Base-by-base conservation (phyloP, 2,329 filamentous ascomycete species). In the Alternaria rosae region DNA sequence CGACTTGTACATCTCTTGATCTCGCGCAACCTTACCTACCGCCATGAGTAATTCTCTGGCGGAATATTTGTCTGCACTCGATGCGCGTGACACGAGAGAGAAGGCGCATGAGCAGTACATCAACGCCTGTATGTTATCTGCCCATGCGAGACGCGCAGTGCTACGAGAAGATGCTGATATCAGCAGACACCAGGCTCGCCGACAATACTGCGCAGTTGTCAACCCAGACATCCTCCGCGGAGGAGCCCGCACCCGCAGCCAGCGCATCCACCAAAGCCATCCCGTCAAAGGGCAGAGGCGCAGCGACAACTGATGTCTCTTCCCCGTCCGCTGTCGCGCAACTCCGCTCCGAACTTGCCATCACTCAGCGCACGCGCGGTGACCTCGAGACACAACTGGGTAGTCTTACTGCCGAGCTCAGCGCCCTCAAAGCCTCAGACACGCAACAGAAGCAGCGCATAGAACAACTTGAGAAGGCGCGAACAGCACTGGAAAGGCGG, bases 41-140 rank as follows among this genome's bases (percentile, higher is more conserved):
- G 69, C 76, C 77, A 88, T 89, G 87, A 85, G 88, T 66, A 87
- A 87, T 82, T 96, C 94, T 92, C 87, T 90, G 74, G 89, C 92
- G 69, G 91, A 96, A 73, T 97, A 97, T 79, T 84, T 92, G 65
- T 84, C 87, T 64, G 90, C 91, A 67, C 85, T 98, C 68, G 86
- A 88, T 70, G 89, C 91, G 72, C 85, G 89, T 66, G 92, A 92
- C 72, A 86, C 88, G 73, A 86, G 88, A 65, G 91, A 93, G 74
- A 85, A 88, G 73, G 84, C 84, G 59, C 87, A 89, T 70, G 81
- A 84, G 72, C 86, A 89, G 54, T 86, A 96, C 64, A 91, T 97
- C 72, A 86, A 93, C 76, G 90, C 92, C 64, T 97, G 94, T 97
- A 78, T 69, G 87, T 60, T 23, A 20, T 23, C 41, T 32, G 7